Evolutionary conservation across 2,329 filamentous ascomycete genomes (phyloP), one percentile per base, ranked within the genome.

Genomic region (Mycogone perniciosa): DNA sequence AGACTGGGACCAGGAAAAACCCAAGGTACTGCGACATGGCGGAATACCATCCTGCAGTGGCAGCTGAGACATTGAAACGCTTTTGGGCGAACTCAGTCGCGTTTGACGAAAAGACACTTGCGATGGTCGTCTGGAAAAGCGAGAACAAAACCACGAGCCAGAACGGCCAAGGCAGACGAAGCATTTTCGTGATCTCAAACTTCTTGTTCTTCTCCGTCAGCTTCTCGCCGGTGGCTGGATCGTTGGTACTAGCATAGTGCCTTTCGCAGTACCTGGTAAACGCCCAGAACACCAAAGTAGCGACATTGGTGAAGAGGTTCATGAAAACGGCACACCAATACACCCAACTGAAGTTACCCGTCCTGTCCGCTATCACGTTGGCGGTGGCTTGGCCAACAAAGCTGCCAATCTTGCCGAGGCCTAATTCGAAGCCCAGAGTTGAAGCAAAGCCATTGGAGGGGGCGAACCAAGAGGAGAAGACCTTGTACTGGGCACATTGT

Each of bases 401-500:
- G 0, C 73, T 74, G 2, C 81, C 80, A 7, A 84, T 76, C 61
- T 82, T 84, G 13, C 79, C 79, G 47, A 84, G 74, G 0, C 74
- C 79, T 0, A 84, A 68, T 60, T 84, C 81, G 4, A 84, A 76
- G 0, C 74, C 81, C 0, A 84, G 68, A 0, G 80, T 84, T 0
- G 79, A 80, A 0, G 80, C 81, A 58, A 84, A 84, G 1, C 81
- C 81, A 50, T 79, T 74, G 6, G 72, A 79, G 0, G 81, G 81
- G 0, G 80, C 71, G 54, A 84, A 84, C 81, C 81, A 84, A 0
- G 78, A 81, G 0, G 78, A 81, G 57, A 84, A 84, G 54, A 84
- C 76, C 54, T 83, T 82, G 61, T 84, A 84, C 60, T 84, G 80
- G 0, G 81, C 81, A 31, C 83, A 72, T 56, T 84, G 80, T 0